Base-by-base conservation (phyloP, 2,329 filamentous ascomycete genomes). In the Ascochyta koolunga region DNA sequence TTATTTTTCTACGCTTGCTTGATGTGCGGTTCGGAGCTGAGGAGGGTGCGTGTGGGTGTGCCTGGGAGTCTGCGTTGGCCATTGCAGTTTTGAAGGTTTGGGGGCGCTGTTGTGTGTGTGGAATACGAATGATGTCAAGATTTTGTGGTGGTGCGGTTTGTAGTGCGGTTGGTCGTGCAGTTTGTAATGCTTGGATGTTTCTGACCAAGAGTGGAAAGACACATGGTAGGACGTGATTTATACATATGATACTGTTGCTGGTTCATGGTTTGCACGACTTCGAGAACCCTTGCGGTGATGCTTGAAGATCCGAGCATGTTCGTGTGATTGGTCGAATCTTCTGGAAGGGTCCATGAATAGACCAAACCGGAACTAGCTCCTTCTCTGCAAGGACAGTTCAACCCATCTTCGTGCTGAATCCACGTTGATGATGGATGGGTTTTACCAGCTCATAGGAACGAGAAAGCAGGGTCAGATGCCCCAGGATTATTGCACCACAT, bases 261-360 rank as follows among this genome's bases (percentile, higher is more conserved):
- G 4, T 27, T n/a, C 27, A 7, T 16, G 5, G 29, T 29, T 19
- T 46, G 27, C 46, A 5, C 22, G 24, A 13, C 18, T 44, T 49
- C 32, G 33, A 43, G 38, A 53, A 48, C 7, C 5, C 21, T 37
- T 32, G 24, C 15, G 43, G 11, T 21, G 13, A 32, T n/a, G 24
- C 44, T 41, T 18, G 54, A 53, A 41, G 27, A 16, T 50, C 39
- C 44, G 27, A 52, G 54, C 24, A 42, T 21, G 25, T 31, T 53
- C 49, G 35, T 45, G 44, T 49, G 40, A 53, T 57, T 57, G 54
- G 49, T 49, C 43, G 54, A 57, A 52, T n/a, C 6, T 53, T 53
- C 54, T 49, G 31, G 54, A 52, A 57, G 5, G 11, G 46, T 50
- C 51, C 45, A 54, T 19, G 31, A 13, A 4, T 15, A 11, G 4